Evolutionary conservation across 192 early-diverging fungal genomes (phyloP).

Genomic region (Backusella tarrabulga): DNA sequence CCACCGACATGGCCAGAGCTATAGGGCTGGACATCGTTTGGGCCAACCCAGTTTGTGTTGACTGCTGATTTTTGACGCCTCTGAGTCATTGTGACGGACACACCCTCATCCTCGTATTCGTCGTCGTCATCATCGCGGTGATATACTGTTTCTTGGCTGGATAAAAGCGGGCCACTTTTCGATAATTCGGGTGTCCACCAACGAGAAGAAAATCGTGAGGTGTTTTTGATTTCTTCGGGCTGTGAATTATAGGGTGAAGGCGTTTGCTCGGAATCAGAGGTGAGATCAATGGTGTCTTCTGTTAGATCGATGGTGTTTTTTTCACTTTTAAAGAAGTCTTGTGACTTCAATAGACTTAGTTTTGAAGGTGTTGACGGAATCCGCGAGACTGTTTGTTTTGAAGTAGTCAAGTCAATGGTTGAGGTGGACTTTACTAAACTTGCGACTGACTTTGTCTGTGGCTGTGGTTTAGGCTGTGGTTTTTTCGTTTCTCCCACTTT

Average conservation of each 20-base stretch:
- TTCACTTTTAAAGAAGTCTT: not conserved
- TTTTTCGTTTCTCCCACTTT: not conserved
- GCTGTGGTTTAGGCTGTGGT: not conserved
- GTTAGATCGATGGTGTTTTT: not conserved
- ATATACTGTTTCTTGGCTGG: slow-evolving; percentile 3
- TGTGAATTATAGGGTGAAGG: not conserved
- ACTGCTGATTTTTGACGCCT: not conserved
- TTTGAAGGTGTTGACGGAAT: not conserved
- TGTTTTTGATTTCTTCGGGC: not conserved
- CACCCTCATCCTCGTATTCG: not conserved
- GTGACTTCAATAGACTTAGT: not conserved
- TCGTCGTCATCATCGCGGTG: not conserved
- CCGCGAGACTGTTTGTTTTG: not conserved
- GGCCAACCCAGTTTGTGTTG: not conserved
- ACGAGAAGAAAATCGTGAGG: not conserved
- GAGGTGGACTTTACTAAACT: not conserved
- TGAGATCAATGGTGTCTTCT: not conserved
- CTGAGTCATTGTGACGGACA: not conserved
- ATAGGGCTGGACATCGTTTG: slow-evolving; percentile 1
- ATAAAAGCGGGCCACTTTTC: not conserved
- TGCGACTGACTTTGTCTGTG: not conserved
- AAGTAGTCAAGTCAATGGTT: not conserved
- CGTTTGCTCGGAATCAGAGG: not conserved
- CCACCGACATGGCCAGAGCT: not conserved
- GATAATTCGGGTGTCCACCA: not conserved